A percentile compares a stretch with the other conserved stretches of the same genome.
phyloP scores from a whole-genome alignment of 129 eudicot genomes.

The Tagetes patula region DNA sequence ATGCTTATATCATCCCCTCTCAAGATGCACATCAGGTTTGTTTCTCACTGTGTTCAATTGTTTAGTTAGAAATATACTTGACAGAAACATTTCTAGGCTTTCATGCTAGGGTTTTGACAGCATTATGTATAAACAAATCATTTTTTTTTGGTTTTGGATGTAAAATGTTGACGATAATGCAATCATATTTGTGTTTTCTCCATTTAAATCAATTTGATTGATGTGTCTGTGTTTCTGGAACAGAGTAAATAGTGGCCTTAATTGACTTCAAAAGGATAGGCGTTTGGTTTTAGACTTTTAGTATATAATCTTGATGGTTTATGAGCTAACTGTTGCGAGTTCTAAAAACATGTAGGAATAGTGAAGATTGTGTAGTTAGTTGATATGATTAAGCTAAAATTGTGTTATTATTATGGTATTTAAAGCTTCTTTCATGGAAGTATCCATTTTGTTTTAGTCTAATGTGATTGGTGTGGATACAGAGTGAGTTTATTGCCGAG shows the following conservation, averaged over 20 bases:
- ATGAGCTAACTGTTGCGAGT: neutral
- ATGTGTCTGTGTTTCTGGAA: neutral
- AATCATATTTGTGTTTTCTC: neutral
- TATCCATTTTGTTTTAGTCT: neutral
- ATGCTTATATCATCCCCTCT: slow-evolving; percentile 95
- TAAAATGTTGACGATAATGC: neutral
- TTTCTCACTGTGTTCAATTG: neutral
- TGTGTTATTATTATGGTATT: neutral
- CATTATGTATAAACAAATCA: neutral
- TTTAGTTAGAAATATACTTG: neutral
- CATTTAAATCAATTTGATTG: neutral
- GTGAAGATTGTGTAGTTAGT: slow-evolving; percentile 13
- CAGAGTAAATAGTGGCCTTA: neutral
- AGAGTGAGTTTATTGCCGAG: slow-evolving; percentile 97
- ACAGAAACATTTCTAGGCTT: neutral
- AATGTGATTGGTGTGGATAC: slow-evolving; percentile 33
- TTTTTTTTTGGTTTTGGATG: no score
- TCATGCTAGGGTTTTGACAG: neutral
- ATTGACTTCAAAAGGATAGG: neutral
- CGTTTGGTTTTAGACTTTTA: neutral
- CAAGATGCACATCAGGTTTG: slow-evolving; percentile 96
- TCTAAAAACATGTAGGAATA: neutral
- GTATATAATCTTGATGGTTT: neutral
- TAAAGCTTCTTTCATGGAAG: slow-evolving; percentile 7
- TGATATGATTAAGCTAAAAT: slow-evolving; percentile 8